phyloP scores from a whole-genome alignment of 176 grass and related monocot species.

The Musa troglodytarum region DNA sequence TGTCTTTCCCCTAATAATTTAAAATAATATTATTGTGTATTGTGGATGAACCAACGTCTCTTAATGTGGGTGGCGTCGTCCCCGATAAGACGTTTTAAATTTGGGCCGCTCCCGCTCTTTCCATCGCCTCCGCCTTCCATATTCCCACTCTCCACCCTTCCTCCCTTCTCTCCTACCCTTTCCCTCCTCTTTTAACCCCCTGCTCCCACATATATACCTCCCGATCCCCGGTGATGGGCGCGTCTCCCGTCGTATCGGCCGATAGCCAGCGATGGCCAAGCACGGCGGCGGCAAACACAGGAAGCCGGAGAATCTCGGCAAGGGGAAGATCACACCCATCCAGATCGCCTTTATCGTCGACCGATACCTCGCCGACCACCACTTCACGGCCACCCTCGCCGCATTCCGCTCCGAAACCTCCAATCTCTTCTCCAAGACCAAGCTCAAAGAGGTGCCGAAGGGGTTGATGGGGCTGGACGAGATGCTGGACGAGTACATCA shows the following conservation, averaged over 20 bases:
- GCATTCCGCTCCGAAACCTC: conserved; percentile 65
- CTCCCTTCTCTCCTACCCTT: neutral
- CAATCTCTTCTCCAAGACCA: conserved; percentile 39
- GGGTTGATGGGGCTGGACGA: conserved; percentile 49
- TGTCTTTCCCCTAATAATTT: too few species aligned
- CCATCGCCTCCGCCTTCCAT: neutral
- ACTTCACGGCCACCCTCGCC: conserved; percentile 40
- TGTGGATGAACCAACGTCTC: too few species aligned
- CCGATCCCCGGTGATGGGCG: too few species aligned
- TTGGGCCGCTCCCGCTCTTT: neutral
- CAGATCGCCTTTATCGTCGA: conserved; percentile 93
- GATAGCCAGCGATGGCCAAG: conserved; percentile 3
- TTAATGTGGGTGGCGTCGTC: too few species aligned
- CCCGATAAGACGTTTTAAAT: too few species aligned
- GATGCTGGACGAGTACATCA: conserved; percentile 81
- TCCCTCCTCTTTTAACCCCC: neutral
- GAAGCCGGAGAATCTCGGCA: conserved; percentile 20
- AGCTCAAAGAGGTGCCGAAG: conserved; percentile 33
- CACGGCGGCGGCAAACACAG: conserved; percentile 9
- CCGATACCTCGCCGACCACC: conserved; percentile 67
- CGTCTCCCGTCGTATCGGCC: neutral
- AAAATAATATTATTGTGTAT: too few species aligned
- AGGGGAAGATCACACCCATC: conserved; percentile 47
- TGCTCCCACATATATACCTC: neutral
- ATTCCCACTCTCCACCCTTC: neutral